phyloP scores from a whole-genome alignment of 345 rosid species.

The Trapa incisa region DNA sequence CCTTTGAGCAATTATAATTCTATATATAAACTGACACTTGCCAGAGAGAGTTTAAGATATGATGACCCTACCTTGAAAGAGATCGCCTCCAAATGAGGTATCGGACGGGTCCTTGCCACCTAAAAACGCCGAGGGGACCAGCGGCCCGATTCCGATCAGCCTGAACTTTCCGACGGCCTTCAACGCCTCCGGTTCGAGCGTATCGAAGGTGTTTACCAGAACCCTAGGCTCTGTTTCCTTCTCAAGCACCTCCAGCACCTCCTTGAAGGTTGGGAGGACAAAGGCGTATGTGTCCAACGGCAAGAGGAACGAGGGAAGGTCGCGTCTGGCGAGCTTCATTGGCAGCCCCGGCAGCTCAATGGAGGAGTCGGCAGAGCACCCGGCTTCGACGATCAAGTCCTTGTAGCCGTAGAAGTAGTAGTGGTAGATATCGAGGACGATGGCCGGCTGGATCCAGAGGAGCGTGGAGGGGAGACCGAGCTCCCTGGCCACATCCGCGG shows the following conservation, averaged over 20 bases:
- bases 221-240: conserved; percentile 25
- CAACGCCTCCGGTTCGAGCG: conserved; percentile 39
- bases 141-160: conserved; percentile 33
- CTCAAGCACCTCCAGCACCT: conserved; percentile 24
- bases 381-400: not conserved
- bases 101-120: conserved; percentile 15
- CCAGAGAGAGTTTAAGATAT: too few species aligned
- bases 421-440: conserved; percentile 40
- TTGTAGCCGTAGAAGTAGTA: conserved; percentile 35
- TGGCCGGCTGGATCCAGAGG: conserved; percentile 60
- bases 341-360: conserved; percentile 37
- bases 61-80: conserved; percentile 10
- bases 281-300: conserved; percentile 13
- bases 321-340: conserved; percentile 12
- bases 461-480: conserved; percentile 24
- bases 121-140: conserved; percentile 26
- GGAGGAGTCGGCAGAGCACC: conserved; percentile 4
- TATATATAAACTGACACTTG: too few species aligned
- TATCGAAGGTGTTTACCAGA: conserved; percentile 47
- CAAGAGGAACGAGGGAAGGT: conserved; percentile 41
- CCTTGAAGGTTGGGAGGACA: conserved; percentile 1
- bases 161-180: conserved; percentile 13
- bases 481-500: conserved; percentile 30
- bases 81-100: conserved; percentile 21
- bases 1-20: too few species aligned